Percentiles rank a stretch among this genome's conserved stretches.
phyloP scores from a whole-genome alignment of 2,329 filamentous ascomycete genomes.

The Corynespora cassiicola region DNA sequence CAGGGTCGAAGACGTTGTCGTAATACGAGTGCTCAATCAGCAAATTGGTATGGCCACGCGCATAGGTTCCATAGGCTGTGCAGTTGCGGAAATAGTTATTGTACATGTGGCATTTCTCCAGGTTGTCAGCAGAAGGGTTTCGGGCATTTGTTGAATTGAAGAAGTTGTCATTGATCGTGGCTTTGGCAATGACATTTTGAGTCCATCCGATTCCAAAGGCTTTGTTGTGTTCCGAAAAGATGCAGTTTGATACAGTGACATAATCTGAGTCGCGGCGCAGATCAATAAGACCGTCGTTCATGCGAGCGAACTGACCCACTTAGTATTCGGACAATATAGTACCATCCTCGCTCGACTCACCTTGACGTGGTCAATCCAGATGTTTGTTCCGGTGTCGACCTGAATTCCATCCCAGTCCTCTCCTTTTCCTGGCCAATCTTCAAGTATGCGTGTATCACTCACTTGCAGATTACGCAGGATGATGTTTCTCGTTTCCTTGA shows the following conservation, averaged over 20 bases:
- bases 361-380: background rate
- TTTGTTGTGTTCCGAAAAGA: conserved; percentile 15
- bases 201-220: conserved; percentile 16
- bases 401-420: conserved; percentile 15
- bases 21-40: conserved; percentile 14
- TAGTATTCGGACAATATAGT: too few relatives aligned
- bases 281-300: conserved; percentile 16
- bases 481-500: conserved; percentile 9
- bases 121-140: conserved; percentile 15
- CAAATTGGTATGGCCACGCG: conserved; percentile 10
- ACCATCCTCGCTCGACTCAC: too few relatives aligned
- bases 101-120: conserved; percentile 13
- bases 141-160: conserved; percentile 16
- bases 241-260: conserved; percentile 10
- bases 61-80: conserved; percentile 12
- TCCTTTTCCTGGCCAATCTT: conserved; percentile 11
- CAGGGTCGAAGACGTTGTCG: conserved; percentile 9
- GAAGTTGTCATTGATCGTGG: conserved; percentile 15
- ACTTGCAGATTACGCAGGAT: conserved; percentile 11
- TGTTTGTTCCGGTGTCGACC: conserved; percentile 4
- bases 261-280: conserved; percentile 12
- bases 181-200: conserved; percentile 7
- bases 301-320: too few relatives aligned
- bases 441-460: conserved; percentile 2
- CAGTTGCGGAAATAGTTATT: conserved; percentile 18